These are phyloP conservation scores for Aspergillus mulundensis DNA, from an alignment of 495 filamentous ascomycete species.

Conservation along the genomic window DNA sequence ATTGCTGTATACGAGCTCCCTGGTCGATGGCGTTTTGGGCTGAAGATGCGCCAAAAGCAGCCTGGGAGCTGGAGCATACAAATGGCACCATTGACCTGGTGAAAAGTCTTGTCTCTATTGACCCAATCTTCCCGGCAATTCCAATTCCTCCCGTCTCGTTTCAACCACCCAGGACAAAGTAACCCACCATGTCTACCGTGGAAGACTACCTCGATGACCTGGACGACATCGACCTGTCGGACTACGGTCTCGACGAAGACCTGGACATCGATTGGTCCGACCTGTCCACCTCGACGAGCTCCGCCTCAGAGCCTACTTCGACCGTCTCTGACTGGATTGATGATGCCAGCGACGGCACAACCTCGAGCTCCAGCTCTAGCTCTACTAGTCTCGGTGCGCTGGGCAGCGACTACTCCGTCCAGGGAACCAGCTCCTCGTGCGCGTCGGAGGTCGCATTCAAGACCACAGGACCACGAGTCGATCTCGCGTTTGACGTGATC, in stretches of 20 bases:
- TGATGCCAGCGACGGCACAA: not conserved
- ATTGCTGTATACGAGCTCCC: not conserved
- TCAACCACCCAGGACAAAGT: too few relatives aligned
- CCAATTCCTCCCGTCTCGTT: too few relatives aligned
- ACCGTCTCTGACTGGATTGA: not conserved
- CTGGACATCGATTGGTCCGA: not conserved
- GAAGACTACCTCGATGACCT: not conserved
- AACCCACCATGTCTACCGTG: not conserved
- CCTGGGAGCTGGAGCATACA: too few relatives aligned
- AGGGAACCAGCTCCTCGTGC: not conserved
- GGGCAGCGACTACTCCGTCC: not conserved
- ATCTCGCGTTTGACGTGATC: slow-evolving; percentile 17
- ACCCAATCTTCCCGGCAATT: too few relatives aligned
- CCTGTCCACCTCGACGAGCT: not conserved
- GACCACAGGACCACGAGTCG: not conserved
- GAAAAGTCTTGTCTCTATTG: not conserved
- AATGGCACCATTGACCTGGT: not conserved
- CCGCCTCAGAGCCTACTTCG: not conserved
- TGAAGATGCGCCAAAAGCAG: not conserved
- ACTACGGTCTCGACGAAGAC: slow-evolving; percentile 1
- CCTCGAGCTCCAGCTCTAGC: not conserved
- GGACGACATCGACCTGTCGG: not conserved
- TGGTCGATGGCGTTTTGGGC: not conserved
- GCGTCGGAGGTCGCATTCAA: slow-evolving; percentile 7
- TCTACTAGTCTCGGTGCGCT: not conserved